Evolutionary conservation across 2,329 filamentous ascomycete genomes (phyloP), one percentile per base, ranked within the genome.

Genomic region (Hypoxylon sp.): DNA sequence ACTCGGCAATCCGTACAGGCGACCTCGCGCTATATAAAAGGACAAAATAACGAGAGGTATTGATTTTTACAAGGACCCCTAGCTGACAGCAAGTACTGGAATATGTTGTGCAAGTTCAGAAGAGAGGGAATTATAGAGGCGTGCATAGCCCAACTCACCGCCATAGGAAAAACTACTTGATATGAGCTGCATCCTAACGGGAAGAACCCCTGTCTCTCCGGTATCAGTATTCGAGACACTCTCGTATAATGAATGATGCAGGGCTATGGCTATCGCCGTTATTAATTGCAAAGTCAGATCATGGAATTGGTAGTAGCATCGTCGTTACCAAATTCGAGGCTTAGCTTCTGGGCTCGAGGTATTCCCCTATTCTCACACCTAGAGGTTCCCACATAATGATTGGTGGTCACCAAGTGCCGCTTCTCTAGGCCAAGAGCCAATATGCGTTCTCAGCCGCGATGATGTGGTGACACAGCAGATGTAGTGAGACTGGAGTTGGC

Each of bases 331-430:
- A 64, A 59, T 59, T 58, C 24, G 39, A 46, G 52, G 44, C 51
- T 62, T 58, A 46, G 34, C 56, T 56, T 37, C 59, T 61, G 48
- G 55, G 50, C 46, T 57, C 52, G 43, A 51, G 34, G 37, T 15
- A 20, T 64, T 64, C 41, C 22, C 59, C 56, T 66, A 68, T 66
- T 64, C 52, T 50, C 63, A 68, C 66, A 41, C 66, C 66, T 56
- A 46, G 26, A 17, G 13, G 28, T 7, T 13, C 20, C 26, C 58
- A n/a, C 22, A 24, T n/a, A 4, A 24, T 60, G 60, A 67, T 67
- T 66, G 63, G 66, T 24, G 24, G 50, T 57, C 56, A 52, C 49
- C 15, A 58, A 58, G 60, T 68, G 58, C 57, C 64, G 61, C 53
- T 57, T 58, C 53, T 64, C 58, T 62, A 68, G 64, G 64, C 56